Evolutionary conservation across 768 basidiomycete genomes (phyloP), one percentile per base, ranked within the genome.

Genomic region (Phlegmacium glaucopus): DNA sequence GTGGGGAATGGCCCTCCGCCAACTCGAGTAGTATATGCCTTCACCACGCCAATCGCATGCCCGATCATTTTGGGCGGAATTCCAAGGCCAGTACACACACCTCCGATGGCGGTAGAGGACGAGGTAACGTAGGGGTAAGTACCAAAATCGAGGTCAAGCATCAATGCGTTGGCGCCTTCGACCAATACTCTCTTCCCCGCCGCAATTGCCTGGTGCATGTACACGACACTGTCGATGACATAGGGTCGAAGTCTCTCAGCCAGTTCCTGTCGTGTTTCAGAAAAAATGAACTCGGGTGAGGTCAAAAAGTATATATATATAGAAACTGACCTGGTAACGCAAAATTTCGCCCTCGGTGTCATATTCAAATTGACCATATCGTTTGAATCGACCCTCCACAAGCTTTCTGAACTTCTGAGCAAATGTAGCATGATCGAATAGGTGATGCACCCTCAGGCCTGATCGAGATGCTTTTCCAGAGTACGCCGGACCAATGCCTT

Each of bases 1-100:
- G 90, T 92, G 7, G 96, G 94, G 78, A 99, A 98, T 4, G 96
- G 96, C 0, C 96, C 96, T 32, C 93, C 91, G n/a, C 96, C 96
- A 17, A 99, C 96, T 22, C 96, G 82, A 1, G 96, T 98, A 13
- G 96, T 98, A 67, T 99, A 99, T 0, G 96, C 96, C 67, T 98
- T 99, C 62, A 97, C 75, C 49, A 99, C 96, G 39, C 96, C 96
- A 55, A 94, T 87, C 18, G 85, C 76, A 40, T 82, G 80, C n/a
- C 88, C 90, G 53, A 99, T 84, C 54, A 79, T 69, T 69, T 85
- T 85, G 6, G 96, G 94, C 3, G 96, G 95, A 41, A 99, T 86
- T 43, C 94, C 96, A n/a, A 99, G 82, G 28, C 96, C 96, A 12
- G 94, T 98, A 71, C 90, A 93, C 29, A 97, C 93, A 42, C 96